Conservation (phyloP, 148 eudicot genomes). For the Vaccinium macrocarpon region DNA sequence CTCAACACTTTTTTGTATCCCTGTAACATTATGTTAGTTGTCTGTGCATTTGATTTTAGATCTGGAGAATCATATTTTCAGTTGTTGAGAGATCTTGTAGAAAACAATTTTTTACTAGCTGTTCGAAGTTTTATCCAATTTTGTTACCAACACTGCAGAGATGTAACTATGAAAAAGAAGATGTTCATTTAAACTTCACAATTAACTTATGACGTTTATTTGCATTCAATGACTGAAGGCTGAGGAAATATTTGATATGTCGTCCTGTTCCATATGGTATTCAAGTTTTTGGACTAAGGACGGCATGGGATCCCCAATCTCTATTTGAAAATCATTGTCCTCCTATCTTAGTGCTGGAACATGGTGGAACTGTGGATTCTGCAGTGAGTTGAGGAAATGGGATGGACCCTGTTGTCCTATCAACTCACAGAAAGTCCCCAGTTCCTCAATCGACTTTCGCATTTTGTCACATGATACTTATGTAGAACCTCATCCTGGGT, state of each 20-base stretch:
- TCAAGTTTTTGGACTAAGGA: not conserved
- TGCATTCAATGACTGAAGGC: not conserved
- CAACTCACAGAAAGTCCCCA: not conserved
- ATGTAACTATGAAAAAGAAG: not conserved
- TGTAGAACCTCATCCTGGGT: no score
- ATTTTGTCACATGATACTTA: not conserved
- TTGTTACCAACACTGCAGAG: not conserved
- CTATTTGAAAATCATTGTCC: not conserved
- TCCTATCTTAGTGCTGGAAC: not conserved
- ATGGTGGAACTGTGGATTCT: not conserved
- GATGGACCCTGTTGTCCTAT: not conserved
- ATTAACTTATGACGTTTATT: not conserved
- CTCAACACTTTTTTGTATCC: not conserved
- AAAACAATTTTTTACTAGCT: not conserved
- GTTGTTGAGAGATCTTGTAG: not conserved
- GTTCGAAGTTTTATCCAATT: not conserved
- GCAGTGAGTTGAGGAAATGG: not conserved
- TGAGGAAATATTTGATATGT: no score
- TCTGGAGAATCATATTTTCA: not conserved
- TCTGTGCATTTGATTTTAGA: not conserved
- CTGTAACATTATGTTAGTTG: constrained; percentile 5
- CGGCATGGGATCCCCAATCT: not conserved
- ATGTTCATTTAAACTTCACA: not conserved
- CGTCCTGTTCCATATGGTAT: not conserved
- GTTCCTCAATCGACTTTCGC: not conserved